Conservation (phyloP, 202 grass and related monocot species). For the Dendrocalamus latiflorus region DNA sequence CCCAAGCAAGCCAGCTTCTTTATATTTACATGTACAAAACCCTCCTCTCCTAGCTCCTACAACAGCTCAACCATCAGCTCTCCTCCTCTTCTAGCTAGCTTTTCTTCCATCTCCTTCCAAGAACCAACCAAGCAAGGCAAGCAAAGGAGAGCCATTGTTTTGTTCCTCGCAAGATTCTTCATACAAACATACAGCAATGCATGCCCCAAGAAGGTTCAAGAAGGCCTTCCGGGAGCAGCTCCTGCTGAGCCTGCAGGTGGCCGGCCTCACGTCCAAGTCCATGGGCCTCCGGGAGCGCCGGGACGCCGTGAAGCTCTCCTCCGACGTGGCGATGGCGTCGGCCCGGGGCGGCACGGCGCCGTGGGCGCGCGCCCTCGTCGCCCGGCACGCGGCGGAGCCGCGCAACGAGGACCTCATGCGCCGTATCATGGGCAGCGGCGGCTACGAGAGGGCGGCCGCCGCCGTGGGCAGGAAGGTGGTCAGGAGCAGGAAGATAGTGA, state of each 20-base stretch:
- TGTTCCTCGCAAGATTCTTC: background rate
- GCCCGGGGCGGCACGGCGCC: background rate
- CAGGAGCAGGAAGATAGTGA: slow-evolving; percentile 39
- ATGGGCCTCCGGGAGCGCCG: slow-evolving; percentile 38
- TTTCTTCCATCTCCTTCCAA: background rate
- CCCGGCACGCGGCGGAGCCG: slow-evolving; percentile 17
- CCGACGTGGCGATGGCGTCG: slow-evolving; percentile 51
- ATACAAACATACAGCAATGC: slow-evolving; percentile 12
- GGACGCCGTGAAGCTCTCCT: slow-evolving; percentile 45
- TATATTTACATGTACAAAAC: slow-evolving; percentile 31
- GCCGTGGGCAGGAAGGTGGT: background rate
- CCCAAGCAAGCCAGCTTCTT: background rate
- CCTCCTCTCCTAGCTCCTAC: slow-evolving; percentile 10
- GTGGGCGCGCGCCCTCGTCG: slow-evolving; percentile 51
- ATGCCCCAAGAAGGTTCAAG: slow-evolving; percentile 41
- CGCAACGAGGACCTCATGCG: slow-evolving; percentile 39
- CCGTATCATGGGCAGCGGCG: slow-evolving; percentile 31
- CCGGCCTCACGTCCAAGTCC: slow-evolving; percentile 29
- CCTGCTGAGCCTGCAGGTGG: slow-evolving; percentile 39
- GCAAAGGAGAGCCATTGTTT: background rate
- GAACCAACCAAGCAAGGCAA: background rate
- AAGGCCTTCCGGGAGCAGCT: slow-evolving; percentile 47
- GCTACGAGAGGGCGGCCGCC: slow-evolving; percentile 22
- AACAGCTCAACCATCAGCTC: background rate
- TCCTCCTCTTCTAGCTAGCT: background rate